These are phyloP conservation scores for Cytospora mali DNA, from an alignment of 2,329 filamentous ascomycete species.

Conservation along the genomic window DNA sequence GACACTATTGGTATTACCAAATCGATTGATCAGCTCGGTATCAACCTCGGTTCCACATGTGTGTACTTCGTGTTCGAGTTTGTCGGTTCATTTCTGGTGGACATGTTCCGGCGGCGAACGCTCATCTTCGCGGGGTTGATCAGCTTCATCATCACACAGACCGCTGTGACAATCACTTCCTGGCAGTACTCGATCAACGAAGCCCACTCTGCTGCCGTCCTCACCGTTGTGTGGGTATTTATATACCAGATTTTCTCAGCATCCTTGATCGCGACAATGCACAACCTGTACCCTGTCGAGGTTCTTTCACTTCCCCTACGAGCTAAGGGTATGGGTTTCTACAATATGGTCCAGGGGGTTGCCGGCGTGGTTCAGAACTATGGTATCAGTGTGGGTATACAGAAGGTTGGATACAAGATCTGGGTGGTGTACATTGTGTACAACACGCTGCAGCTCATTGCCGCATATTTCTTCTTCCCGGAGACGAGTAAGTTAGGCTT, in stretches of 20 bases:
- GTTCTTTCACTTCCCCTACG: conserved; percentile 46
- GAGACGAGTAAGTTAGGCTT: conserved; percentile 53
- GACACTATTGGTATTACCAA: conserved; percentile 45
- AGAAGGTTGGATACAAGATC: conserved; percentile 52
- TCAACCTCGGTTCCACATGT: conserved; percentile 47
- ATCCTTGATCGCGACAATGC: conserved; percentile 49
- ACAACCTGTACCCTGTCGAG: conserved; percentile 50
- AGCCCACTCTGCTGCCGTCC: conserved; percentile 39
- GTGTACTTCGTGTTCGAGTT: conserved; percentile 50
- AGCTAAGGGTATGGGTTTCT: conserved; percentile 49
- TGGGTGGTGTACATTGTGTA: conserved; percentile 55
- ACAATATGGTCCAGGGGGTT: conserved; percentile 47
- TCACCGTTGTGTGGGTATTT: conserved; percentile 52
- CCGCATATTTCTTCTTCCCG: conserved; percentile 54
- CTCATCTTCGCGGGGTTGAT: conserved; percentile 48
- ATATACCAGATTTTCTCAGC: conserved; percentile 51
- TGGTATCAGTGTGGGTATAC: conserved; percentile 50
- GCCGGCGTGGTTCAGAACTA: conserved; percentile 48
- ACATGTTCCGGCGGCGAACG: conserved; percentile 45
- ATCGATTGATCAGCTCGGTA: conserved; percentile 43
- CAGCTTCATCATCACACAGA: conserved; percentile 48
- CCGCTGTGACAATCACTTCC: conserved; percentile 49
- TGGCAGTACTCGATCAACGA: conserved; percentile 45
- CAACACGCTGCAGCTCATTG: conserved; percentile 49
- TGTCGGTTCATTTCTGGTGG: conserved; percentile 46